These are phyloP conservation scores for Bruguiera parviflora DNA, from an alignment of 345 rosid species.

Conservation along the genomic window DNA sequence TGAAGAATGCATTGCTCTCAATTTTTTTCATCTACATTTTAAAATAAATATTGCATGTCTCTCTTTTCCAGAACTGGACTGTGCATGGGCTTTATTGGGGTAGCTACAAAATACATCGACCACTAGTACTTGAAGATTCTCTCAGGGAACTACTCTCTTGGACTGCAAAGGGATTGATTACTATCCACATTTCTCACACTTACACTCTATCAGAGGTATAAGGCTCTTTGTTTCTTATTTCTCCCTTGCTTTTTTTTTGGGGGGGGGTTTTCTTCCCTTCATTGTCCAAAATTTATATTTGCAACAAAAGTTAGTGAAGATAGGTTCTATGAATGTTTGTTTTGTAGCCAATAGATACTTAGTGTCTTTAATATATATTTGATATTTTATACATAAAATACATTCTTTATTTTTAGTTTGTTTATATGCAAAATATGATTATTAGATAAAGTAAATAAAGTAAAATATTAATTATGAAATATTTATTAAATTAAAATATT, in stretches of 20 bases:
- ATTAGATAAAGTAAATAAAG: no score
- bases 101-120: constrained; percentile 63
- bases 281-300: background rate
- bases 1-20: background rate
- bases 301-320: no score
- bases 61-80: constrained; percentile 89
- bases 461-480: no score
- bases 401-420: no score
- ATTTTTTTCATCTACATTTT: background rate
- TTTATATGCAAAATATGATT: no score
- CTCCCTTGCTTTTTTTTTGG: background rate
- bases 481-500: no score
- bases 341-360: no score
- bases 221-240: constrained; percentile 3
- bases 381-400: no score
- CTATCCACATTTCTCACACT: constrained; percentile 66
- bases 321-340: no score
- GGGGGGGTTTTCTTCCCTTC: background rate
- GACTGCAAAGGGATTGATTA: constrained; percentile 65
- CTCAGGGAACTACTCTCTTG: constrained; percentile 72
- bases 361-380: no score
- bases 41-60: constrained; percentile 3
- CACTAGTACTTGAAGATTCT: constrained; percentile 65
- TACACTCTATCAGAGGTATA: constrained; percentile 66
- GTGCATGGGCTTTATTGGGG: constrained; percentile 98